Base-by-base conservation (phyloP, 2,329 filamentous ascomycete species). In the Sporothrix pseudoabietina region DNA sequence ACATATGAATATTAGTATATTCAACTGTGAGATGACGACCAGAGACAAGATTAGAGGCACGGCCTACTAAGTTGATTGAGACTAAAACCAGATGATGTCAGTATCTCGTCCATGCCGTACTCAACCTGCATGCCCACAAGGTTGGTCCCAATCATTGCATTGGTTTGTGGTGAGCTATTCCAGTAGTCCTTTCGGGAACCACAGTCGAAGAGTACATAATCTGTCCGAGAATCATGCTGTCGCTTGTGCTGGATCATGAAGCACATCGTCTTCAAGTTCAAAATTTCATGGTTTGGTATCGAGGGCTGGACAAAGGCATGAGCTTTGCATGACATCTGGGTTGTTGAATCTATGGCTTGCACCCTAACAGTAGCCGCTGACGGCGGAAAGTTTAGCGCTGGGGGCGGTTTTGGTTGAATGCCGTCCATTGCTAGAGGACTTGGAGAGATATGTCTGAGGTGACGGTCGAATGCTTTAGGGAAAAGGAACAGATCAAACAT, bases 131-230 rank as follows among this genome's bases (percentile, higher is more conserved):
- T 52, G 44, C 44, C 65, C 7, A 54, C 44, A 10, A 69, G 44
- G 14, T 69, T 52, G 0, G 14, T 19, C 6, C n/a, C 65, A 35
- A 69, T 69, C 65, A 69, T 69, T 2, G 3, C 6, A 26, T n/a
- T 14, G 6, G 65, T 69, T 9, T 54, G 44, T 14, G 65, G 65
- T 16, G 65, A 69, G 14, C 65, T 26, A 22, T 69, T 69, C 65
- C 65, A 52, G 26, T 52, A 69, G 26, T 69, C 65, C 9, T 69
- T 69, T 0, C 65, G 65, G 12, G 65, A 52, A 30, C 65, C 65
- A 54, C 22, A 35, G 65, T 69, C 65, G 10, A 69, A 69, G 14
- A 69, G 26, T 14, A 69, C 65, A 8, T 32, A 69, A 54, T 69
- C 47, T 3, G 65, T 16, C 0, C 8, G 57, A 41, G 57, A 41